Percentiles rank a stretch among this genome's conserved stretches.
These are phyloP conservation scores for Neospora caninum DNA, from an alignment of 169 alveolate genomes.

Conservation along the genomic window DNA sequence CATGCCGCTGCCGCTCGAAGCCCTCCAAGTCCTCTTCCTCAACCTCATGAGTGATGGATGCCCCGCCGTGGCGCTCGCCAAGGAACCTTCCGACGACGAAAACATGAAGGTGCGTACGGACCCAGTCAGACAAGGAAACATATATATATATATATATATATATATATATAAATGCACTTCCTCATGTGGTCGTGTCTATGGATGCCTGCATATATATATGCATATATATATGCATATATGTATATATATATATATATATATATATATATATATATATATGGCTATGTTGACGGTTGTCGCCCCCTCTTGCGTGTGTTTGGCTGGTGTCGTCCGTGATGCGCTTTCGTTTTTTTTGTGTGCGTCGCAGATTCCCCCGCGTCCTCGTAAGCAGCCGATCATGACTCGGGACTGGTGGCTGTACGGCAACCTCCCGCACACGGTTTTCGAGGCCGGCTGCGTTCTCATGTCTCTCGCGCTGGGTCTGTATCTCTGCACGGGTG, in stretches of 20 bases:
- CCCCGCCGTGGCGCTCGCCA: constrained; percentile 93
- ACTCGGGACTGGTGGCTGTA: constrained; percentile 91
- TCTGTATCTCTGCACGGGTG: constrained; percentile 88
- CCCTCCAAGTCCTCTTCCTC: constrained; percentile 87
- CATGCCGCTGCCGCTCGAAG: constrained; percentile 91
- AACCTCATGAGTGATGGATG: constrained; percentile 92
- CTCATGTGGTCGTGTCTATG: not conserved
- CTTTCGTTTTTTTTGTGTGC: not conserved
- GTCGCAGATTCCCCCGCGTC: constrained; percentile 87
- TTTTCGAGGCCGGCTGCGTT: constrained; percentile 88
- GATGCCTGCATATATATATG: too few species aligned
- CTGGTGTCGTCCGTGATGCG: too few species aligned
- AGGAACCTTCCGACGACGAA: constrained; percentile 91
- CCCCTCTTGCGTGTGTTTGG: not conserved
- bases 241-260: too few species aligned
- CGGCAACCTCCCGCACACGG: constrained; percentile 91
- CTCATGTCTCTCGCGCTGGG: constrained; percentile 83
- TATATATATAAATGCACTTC: too few species aligned
- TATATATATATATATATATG: not conserved
- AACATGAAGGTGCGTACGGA: constrained; percentile 80
- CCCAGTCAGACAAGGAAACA: not conserved
- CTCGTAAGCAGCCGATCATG: constrained; percentile 88
- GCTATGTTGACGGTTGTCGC: not conserved
- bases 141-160: too few species aligned
- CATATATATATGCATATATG: too few species aligned